Percentiles rank a stretch among this genome's conserved stretches.
These are phyloP conservation scores for Aquilaria agallochum DNA, from an alignment of 441 rosid species.

Conservation along the genomic window DNA sequence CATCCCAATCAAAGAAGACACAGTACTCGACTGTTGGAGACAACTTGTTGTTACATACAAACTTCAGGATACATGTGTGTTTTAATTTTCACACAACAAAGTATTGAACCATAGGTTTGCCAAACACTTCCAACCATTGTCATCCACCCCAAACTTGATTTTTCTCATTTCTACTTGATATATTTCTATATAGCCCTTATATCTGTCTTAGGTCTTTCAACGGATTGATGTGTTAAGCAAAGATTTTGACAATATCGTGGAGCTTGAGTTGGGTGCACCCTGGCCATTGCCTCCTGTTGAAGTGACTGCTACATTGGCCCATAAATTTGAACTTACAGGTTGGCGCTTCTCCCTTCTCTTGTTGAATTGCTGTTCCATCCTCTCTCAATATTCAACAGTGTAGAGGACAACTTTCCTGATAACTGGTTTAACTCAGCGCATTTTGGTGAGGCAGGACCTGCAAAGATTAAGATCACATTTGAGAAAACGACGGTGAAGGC, in stretches of 20 bases:
- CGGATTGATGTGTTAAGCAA: constrained; percentile 78
- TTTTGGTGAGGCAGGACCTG: constrained; percentile 40
- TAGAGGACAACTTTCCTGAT: neutral
- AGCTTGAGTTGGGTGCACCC: constrained; percentile 82
- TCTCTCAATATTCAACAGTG: neutral
- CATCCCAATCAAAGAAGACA: too few species aligned
- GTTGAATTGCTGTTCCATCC: neutral
- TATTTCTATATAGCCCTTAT: neutral
- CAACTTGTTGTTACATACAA: neutral
- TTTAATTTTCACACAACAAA: neutral
- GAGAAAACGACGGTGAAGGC: constrained; percentile 77
- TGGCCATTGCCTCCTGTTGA: constrained; percentile 87
- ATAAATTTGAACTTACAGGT: constrained; percentile 88
- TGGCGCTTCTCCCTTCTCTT: neutral
- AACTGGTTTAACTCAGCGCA: neutral
- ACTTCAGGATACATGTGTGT: too few species aligned
- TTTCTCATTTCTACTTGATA: too few species aligned
- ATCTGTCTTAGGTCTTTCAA: constrained; percentile 65
- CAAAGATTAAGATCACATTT: constrained; percentile 63
- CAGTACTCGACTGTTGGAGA: too few species aligned
- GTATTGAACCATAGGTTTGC: too few species aligned
- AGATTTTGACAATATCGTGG: constrained; percentile 88
- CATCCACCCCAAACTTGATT: too few species aligned
- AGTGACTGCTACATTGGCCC: constrained; percentile 80
- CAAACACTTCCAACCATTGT: too few species aligned